Conservation (phyloP, 169 alveolate species). For the Perkinsus olseni region DNA sequence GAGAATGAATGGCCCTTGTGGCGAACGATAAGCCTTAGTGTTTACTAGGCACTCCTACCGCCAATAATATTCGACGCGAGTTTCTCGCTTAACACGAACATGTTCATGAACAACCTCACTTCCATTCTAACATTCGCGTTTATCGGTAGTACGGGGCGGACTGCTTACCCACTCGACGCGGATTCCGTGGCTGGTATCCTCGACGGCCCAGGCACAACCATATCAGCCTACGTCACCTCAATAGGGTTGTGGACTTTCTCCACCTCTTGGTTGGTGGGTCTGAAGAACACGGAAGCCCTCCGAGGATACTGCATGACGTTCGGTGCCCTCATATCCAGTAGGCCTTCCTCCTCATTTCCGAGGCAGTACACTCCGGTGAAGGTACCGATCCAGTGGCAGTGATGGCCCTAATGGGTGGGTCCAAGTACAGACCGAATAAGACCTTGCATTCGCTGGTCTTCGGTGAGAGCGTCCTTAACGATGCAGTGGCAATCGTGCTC, state of each 20-base stretch:
- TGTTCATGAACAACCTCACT: not conserved
- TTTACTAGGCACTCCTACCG: not conserved
- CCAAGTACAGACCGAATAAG: not conserved
- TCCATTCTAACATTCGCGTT: not conserved
- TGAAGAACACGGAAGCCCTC: not conserved
- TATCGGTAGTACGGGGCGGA: not conserved
- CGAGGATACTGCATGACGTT: not conserved
- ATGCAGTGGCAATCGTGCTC: not conserved
- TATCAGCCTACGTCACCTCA: not conserved
- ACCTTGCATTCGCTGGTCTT: not conserved
- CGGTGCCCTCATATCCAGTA: not conserved
- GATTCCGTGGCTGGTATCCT: no score
- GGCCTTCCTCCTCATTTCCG: not conserved
- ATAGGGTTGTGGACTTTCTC: not conserved
- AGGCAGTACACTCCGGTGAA: not conserved
- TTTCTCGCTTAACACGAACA: not conserved
- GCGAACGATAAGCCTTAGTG: not conserved
- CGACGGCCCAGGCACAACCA: not conserved
- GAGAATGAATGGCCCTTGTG: not conserved
- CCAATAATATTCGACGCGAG: not conserved
- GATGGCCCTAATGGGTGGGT: not conserved
- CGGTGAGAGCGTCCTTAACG: not conserved
- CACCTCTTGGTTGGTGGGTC: not conserved
- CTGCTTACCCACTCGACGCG: no score
- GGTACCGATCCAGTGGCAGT: not conserved